These are phyloP conservation scores for Cenococcum geophilum DNA, from an alignment of 495 filamentous ascomycete species.

Conservation along the genomic window DNA sequence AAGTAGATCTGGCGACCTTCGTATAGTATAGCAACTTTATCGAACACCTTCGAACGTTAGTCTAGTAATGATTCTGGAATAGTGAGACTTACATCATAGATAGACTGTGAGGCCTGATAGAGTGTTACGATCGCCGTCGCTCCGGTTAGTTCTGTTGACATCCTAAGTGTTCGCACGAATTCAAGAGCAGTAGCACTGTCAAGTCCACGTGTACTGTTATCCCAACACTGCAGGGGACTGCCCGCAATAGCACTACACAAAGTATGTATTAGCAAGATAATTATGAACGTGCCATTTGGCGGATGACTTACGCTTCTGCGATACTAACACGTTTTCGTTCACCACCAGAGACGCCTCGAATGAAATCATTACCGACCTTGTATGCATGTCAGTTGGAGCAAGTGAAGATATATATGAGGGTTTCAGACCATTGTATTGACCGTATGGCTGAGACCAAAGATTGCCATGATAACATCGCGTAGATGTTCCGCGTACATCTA, in stretches of 20 bases:
- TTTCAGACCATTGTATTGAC: no score
- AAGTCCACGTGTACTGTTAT: conserved; percentile 39
- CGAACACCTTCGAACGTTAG: no score
- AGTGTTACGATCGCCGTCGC: conserved; percentile 32
- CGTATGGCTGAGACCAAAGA: conserved; percentile 36
- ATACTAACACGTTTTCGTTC: conserved; percentile 38
- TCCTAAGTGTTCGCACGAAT: conserved; percentile 34
- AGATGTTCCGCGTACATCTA: conserved; percentile 28
- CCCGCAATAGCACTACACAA: conserved; percentile 16
- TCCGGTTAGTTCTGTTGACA: conserved; percentile 30
- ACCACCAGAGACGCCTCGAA: conserved; percentile 36
- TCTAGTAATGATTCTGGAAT: not conserved
- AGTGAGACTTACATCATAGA: conserved; percentile 23
- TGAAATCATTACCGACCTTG: conserved; percentile 36
- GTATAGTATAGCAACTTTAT: conserved; percentile 37
- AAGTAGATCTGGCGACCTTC: conserved; percentile 39
- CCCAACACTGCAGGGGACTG: conserved; percentile 37
- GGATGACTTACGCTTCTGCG: no score
- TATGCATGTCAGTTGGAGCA: no score
- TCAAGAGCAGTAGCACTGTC: conserved; percentile 38
- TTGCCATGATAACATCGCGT: conserved; percentile 36
- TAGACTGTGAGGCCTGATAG: conserved; percentile 35
- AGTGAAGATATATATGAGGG: no score
- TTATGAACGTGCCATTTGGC: no score
- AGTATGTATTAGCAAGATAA: no score